Percentiles rank a stretch among this genome's conserved stretches.
These are phyloP conservation scores for Aspergillus floridensis DNA, from an alignment of 2,329 filamentous ascomycete genomes.

Conservation along the genomic window DNA sequence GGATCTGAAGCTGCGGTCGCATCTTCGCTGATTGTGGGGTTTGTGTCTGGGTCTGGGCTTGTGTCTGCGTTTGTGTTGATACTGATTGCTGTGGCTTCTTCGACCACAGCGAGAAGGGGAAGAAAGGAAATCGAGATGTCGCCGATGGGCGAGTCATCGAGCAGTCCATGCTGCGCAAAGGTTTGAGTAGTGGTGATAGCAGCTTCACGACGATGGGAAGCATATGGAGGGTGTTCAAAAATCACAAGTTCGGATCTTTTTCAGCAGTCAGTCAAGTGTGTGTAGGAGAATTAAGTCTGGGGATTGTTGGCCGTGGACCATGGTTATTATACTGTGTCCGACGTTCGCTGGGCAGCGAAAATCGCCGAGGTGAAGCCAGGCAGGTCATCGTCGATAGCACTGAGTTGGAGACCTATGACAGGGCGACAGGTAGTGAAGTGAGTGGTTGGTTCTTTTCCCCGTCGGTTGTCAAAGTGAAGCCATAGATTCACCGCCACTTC, in stretches of 20 bases:
- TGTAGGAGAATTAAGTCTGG: background rate
- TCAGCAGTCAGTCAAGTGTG: background rate
- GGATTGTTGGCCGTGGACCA: background rate
- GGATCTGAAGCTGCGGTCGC: background rate
- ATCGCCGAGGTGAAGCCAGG: slow-evolving; percentile 1
- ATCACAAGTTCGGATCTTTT: background rate
- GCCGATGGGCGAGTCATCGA: slow-evolving; percentile 9
- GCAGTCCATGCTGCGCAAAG: slow-evolving; percentile 18
- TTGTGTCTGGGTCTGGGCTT: slow-evolving; percentile 4
- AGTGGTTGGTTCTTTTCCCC: slow-evolving; percentile 3
- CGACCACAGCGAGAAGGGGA: slow-evolving; percentile 16
- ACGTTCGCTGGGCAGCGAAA: background rate
- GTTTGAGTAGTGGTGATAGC: slow-evolving; percentile 9
- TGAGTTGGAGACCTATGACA: slow-evolving; percentile 7
- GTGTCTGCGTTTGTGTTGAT: slow-evolving; percentile 4
- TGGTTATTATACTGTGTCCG: background rate
- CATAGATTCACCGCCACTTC: slow-evolving; percentile 8
- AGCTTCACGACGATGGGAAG: slow-evolving; percentile 13
- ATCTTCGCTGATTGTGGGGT: background rate
- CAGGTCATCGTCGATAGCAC: background rate
- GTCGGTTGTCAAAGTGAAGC: slow-evolving; percentile 6
- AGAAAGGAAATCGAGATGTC: slow-evolving; percentile 17
- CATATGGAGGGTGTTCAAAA: background rate
- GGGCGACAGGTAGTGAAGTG: slow-evolving; percentile 7
- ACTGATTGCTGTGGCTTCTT: slow-evolving; percentile 3